Evolutionary conservation across 805 yeast species (phyloP).

Genomic region (Pichia deserticola): DNA sequence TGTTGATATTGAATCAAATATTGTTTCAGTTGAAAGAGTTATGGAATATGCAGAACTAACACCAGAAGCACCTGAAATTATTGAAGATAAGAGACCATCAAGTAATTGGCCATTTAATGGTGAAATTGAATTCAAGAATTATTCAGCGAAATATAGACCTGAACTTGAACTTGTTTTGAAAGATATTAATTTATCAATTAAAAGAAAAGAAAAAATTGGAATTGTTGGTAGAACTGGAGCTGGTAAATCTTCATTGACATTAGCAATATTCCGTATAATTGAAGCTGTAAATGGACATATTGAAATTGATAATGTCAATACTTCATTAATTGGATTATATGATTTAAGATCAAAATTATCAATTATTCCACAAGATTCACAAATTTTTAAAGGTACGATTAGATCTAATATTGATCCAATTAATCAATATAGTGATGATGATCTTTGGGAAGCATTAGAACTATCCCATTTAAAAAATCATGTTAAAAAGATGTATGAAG

Average conservation of each 20-base stretch:
- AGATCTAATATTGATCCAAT: constrained; percentile 87
- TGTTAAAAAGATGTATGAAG: constrained; percentile 45
- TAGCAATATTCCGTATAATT: constrained; percentile 78
- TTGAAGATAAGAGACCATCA: constrained; percentile 52
- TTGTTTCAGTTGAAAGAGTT: constrained; percentile 73
- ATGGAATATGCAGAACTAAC: constrained; percentile 43
- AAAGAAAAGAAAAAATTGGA: constrained; percentile 79
- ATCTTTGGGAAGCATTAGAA: constrained; percentile 75
- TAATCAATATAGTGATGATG: constrained; percentile 56
- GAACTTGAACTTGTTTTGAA: constrained; percentile 76
- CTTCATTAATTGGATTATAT: constrained; percentile 59
- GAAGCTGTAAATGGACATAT: constrained; percentile 62
- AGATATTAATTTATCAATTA: constrained; percentile 53
- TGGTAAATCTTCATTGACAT: constrained; percentile 80
- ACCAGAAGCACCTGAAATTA: constrained; percentile 69
- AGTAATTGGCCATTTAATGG: constrained; percentile 70
- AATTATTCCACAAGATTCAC: constrained; percentile 92
- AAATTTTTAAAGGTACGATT: constrained; percentile 80
- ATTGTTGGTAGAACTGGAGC: constrained; percentile 98
- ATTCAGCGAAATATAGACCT: constrained; percentile 78
- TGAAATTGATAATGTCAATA: constrained; percentile 62
- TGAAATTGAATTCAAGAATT: constrained; percentile 55
- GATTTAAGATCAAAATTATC: constrained; percentile 74
- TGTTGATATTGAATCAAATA: constrained; percentile 95
- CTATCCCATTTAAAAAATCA: constrained; percentile 71